These are phyloP conservation scores for Neurospora intermedia DNA, from an alignment of 495 filamentous ascomycete species.

Conservation along the genomic window DNA sequence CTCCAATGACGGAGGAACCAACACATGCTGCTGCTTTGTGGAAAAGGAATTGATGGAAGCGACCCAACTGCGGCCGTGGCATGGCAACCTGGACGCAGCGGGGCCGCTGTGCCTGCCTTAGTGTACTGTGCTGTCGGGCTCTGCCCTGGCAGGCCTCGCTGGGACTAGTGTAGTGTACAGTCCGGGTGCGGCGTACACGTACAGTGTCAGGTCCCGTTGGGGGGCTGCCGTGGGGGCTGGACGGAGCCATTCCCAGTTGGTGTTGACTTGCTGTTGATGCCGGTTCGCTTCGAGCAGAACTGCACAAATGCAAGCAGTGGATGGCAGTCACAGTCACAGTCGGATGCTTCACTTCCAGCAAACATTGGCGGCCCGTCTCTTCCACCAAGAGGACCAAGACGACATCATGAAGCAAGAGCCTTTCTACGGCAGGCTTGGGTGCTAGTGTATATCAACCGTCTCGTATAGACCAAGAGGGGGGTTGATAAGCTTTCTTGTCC, in stretches of 20 bases:
- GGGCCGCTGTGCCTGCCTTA: background rate
- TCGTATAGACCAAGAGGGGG: background rate
- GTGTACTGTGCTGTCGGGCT: background rate
- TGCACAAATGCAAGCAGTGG: background rate
- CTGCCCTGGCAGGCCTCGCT: background rate
- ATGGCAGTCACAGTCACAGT: background rate
- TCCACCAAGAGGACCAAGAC: background rate
- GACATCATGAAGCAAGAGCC: background rate
- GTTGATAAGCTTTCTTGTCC: background rate
- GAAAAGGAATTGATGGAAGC: no score
- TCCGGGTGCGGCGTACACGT: background rate
- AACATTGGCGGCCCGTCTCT: background rate
- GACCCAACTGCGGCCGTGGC: background rate
- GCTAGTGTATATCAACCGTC: background rate
- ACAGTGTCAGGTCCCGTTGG: background rate
- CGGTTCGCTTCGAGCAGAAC: background rate
- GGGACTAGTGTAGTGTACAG: background rate
- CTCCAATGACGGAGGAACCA: background rate
- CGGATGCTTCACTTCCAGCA: background rate
- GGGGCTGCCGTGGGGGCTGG: background rate
- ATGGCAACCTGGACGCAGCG: background rate
- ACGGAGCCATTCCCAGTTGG: background rate
- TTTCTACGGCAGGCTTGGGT: background rate
- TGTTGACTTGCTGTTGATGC: background rate
- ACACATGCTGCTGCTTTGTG: background rate